Conservation (phyloP, 2,329 filamentous ascomycete genomes). For the Huntiella moniliformis region DNA sequence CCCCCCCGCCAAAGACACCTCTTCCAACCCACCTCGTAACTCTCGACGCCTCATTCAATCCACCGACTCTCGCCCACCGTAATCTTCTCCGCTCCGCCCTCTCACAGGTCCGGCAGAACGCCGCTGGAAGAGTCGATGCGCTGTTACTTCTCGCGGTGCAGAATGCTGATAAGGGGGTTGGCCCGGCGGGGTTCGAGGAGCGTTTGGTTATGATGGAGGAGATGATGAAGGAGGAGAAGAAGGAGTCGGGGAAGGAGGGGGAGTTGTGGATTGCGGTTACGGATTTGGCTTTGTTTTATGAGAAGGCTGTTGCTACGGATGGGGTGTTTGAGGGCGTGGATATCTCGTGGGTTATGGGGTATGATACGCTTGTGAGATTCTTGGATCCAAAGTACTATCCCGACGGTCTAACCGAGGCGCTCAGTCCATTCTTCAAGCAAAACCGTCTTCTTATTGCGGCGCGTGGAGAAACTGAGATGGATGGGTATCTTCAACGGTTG, state of each 20-base stretch:
- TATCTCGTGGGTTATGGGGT: slow-evolving; percentile 45
- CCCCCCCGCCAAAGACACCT: neutral
- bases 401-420: slow-evolving; percentile 17
- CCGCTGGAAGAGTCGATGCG: slow-evolving; percentile 20
- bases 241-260: slow-evolving; percentile 49
- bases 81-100: neutral
- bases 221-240: slow-evolving; percentile 38
- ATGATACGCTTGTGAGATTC: slow-evolving; percentile 56
- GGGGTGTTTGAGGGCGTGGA: slow-evolving; percentile 26
- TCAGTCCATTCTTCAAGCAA: slow-evolving; percentile 51
- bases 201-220: slow-evolving; percentile 53
- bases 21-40: slow-evolving; percentile 26
- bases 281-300: slow-evolving; percentile 53
- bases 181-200: slow-evolving; percentile 48
- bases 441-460: slow-evolving; percentile 21
- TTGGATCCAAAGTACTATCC: slow-evolving; percentile 54
- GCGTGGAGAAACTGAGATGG: slow-evolving; percentile 14
- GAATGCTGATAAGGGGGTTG: slow-evolving; percentile 48
- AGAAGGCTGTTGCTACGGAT: slow-evolving; percentile 39
- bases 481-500: slow-evolving; percentile 38
- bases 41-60: slow-evolving; percentile 51
- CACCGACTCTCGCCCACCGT: slow-evolving; percentile 40
- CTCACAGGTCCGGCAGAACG: neutral
- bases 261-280: slow-evolving; percentile 48
- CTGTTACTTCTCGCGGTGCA: slow-evolving; percentile 42